phyloP scores from a whole-genome alignment of 1,139 yeast species.

The Yamadazyma membranifaciens region DNA sequence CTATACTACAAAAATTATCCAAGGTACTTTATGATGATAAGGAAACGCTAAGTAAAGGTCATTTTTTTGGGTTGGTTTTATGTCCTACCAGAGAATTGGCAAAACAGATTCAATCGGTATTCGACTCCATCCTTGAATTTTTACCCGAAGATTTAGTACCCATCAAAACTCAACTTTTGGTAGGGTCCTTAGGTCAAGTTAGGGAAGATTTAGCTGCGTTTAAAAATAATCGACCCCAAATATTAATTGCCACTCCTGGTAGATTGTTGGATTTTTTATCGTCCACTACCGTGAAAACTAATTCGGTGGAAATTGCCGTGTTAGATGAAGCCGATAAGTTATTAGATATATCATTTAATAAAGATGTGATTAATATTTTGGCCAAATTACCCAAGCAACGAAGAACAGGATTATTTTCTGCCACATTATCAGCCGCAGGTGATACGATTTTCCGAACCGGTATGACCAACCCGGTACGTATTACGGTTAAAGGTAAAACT shows the following conservation, averaged over 20 bases:
- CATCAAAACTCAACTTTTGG: constrained; percentile 67
- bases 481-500: constrained; percentile 63
- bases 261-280: constrained; percentile 73
- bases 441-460: constrained; percentile 70
- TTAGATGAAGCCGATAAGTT: constrained; percentile 93
- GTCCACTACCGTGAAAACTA: constrained; percentile 48
- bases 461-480: constrained; percentile 83
- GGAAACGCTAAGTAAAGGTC: constrained; percentile 51
- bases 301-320: constrained; percentile 68
- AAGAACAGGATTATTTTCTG: constrained; percentile 90
- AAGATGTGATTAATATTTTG: constrained; percentile 66
- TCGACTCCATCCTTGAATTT: constrained; percentile 56
- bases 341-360: constrained; percentile 73
- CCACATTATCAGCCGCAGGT: constrained; percentile 83
- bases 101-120: constrained; percentile 70
- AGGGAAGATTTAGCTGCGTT: constrained; percentile 73
- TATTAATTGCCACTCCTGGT: constrained; percentile 92
- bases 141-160: constrained; percentile 48
- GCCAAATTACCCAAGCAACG: constrained; percentile 80
- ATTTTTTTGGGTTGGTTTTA: constrained; percentile 67
- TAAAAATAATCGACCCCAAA: constrained; percentile 57
- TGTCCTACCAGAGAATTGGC: constrained; percentile 96
- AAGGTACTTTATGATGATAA: constrained; percentile 25
- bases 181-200: constrained; percentile 73
- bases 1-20: constrained; percentile 67